phyloP scores from a whole-genome alignment of 768 basidiomycete species.

The Pulveroboletus sp. region DNA sequence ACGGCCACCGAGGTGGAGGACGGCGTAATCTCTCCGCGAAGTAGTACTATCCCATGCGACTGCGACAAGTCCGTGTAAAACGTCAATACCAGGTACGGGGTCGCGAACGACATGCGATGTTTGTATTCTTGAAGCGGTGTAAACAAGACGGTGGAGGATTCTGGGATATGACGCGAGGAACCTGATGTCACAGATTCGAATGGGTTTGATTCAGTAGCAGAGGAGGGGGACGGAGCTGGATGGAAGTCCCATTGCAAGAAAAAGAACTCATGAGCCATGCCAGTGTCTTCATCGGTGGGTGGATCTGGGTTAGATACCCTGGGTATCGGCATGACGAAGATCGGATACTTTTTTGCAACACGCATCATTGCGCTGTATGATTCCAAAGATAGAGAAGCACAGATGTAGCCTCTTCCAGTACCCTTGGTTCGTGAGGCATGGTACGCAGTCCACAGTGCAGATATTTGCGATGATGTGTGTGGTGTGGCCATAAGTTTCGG shows the following conservation, averaged over 20 bases:
- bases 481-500: slow-evolving; percentile 59
- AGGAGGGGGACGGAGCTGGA: slow-evolving; percentile 57
- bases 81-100: slow-evolving; percentile 86
- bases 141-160: slow-evolving; percentile 76
- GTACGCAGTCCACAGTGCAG: slow-evolving; percentile 84
- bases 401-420: slow-evolving; percentile 80
- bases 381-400: slow-evolving; percentile 70
- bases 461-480: slow-evolving; percentile 70
- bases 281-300: slow-evolving; percentile 30
- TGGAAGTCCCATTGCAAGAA: slow-evolving; percentile 90
- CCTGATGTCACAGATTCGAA: slow-evolving; percentile 35
- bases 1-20: slow-evolving; percentile 39
- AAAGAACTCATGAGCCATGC: slow-evolving; percentile 67
- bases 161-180: slow-evolving; percentile 37
- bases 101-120: slow-evolving; percentile 74
- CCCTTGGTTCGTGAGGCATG: slow-evolving; percentile 77
- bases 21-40: slow-evolving; percentile 89
- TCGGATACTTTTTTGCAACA: slow-evolving; percentile 60
- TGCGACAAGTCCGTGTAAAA: slow-evolving; percentile 85
- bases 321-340: slow-evolving; percentile 80
- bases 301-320: slow-evolving; percentile 35
- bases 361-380: slow-evolving; percentile 68
- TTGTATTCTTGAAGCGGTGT: slow-evolving; percentile 95
- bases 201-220: slow-evolving; percentile 38
- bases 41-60: slow-evolving; percentile 76